A percentile compares a stretch with the other conserved stretches of the same genome.
Evolutionary conservation across 441 rosid species (phyloP).

Genomic region (Theobroma grandiflorum): DNA sequence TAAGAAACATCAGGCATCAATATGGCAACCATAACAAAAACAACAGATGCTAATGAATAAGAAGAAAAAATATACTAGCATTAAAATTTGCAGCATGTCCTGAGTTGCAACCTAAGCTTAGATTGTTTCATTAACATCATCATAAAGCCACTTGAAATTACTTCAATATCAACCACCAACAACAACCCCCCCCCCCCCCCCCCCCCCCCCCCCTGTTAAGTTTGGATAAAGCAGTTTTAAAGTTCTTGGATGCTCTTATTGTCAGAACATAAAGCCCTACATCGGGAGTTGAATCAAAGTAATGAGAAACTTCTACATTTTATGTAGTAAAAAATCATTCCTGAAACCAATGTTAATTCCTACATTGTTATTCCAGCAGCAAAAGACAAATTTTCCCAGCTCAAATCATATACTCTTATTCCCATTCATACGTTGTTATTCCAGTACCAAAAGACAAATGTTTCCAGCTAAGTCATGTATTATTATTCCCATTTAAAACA

Average conservation of each 20-base stretch:
- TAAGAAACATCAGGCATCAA: not conserved
- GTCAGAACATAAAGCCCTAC: not conserved
- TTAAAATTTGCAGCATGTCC: not conserved
- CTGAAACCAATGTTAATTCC: not conserved
- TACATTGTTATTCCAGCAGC: not conserved
- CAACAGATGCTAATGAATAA: not conserved
- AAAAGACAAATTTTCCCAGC: not conserved
- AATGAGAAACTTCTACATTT: not conserved
- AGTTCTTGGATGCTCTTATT: not conserved
- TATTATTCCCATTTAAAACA: not conserved
- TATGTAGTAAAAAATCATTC: not conserved
- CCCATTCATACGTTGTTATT: not conserved
- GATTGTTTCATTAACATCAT: not conserved
- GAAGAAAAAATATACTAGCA: not conserved
- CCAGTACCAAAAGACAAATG: not conserved
- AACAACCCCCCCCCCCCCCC: not conserved
- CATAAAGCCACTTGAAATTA: not conserved
- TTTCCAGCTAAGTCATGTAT: not conserved
- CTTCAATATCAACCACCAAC: not conserved
- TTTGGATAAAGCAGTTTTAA: not conserved
- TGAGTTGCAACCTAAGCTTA: not conserved
- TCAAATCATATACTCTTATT: not conserved
- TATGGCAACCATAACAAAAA: not conserved
- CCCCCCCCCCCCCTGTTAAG: not conserved
- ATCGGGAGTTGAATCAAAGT: not conserved